Evolutionary conservation across 805 yeast species (phyloP), one percentile per base, ranked within the genome.

Genomic region (Schizosaccharomyces lindneri): DNA sequence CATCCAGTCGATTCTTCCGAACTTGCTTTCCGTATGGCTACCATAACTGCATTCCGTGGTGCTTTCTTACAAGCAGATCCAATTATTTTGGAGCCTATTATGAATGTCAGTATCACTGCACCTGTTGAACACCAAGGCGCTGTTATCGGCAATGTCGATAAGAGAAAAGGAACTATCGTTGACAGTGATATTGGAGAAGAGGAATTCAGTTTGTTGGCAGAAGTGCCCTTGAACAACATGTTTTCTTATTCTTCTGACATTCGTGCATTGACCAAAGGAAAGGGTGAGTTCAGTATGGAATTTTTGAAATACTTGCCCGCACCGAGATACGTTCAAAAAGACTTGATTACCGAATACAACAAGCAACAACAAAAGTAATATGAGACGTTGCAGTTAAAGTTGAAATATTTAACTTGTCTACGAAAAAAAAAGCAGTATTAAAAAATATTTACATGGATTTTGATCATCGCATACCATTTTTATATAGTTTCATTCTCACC

Each of bases 1-100:
- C 99, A 93, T 74, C 85, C 87, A 69, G 99, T 93, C 60, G 99
- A 93, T 75, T 89, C 97, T 61, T 86, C 89, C 64, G 99, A 93
- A 76, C 77, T 88, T 75, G 84, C 99, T 5, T 93, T 93, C 79
- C 83, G 87, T 73, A 80, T 94, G 31, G 98, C 98, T 29, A 84
- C 97, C 4, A 79, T 80, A 68, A 83, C 83, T 64, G 99, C 97
- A 11, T 93, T 90, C 79, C 85, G 81, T 70, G 88, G 87, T 71
- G 95, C 95, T 17, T 90, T 93, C 75, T 69, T 84, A 75, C 79
- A 79, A 63, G 83, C 95, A 39, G 78, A 81, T 65, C 97, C 98
- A 1, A 87, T 86, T 55, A 81, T 93, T 66, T 77, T 93, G 69
- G 99, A 93, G 75, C 99, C 99, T 61, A 86, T 93, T 70, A 93